Evolutionary conservation across 768 basidiomycete species (phyloP).

Genomic region (Lactifluus volemus): DNA sequence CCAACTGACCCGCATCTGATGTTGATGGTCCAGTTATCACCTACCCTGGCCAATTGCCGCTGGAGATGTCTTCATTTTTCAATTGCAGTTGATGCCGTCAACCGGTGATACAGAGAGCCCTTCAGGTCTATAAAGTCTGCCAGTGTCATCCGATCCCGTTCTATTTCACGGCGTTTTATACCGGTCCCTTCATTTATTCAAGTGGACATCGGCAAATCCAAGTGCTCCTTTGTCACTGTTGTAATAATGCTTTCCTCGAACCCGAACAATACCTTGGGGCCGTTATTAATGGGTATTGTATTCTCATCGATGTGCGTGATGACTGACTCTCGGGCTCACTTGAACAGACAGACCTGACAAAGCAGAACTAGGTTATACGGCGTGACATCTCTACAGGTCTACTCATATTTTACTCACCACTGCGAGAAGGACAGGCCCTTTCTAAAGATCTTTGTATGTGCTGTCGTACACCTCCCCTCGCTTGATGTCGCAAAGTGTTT

Average conservation of each 20-base stretch:
- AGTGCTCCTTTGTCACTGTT: too few relatives aligned
- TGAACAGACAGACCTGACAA: background rate
- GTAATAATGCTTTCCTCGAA: background rate
- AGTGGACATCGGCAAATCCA: background rate
- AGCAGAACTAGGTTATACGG: background rate
- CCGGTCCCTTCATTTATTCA: background rate
- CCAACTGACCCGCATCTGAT: too few relatives aligned
- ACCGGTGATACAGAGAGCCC: too few relatives aligned
- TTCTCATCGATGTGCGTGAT: background rate
- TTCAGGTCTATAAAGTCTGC: background rate
- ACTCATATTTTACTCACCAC: background rate
- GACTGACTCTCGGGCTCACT: background rate
- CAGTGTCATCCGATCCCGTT: background rate
- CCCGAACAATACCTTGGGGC: background rate
- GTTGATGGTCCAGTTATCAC: too few relatives aligned
- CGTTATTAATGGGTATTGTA: background rate
- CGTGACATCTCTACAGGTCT: background rate
- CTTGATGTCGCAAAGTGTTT: background rate
- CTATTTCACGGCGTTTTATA: background rate
- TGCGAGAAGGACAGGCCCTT: background rate
- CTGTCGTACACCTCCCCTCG: background rate
- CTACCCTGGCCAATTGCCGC: too few relatives aligned
- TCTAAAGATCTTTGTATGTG: background rate
- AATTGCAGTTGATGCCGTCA: too few relatives aligned
- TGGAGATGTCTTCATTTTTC: too few relatives aligned